Conservation (phyloP, 345 rosid genomes). For the Erodium maritimum region DNA sequence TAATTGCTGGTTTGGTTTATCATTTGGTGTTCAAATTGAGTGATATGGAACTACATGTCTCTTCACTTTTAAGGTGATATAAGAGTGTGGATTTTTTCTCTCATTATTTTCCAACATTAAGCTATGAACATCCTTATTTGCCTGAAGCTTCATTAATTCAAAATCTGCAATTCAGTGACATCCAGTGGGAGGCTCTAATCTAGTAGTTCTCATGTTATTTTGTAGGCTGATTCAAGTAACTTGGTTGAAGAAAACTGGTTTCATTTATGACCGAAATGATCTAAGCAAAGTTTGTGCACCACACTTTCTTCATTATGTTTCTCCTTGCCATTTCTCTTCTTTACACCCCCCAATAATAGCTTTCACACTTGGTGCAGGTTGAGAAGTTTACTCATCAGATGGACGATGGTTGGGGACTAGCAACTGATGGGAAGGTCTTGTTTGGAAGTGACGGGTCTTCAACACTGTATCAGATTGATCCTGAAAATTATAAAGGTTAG, state of each 20-base stretch:
- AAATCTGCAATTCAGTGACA: background rate
- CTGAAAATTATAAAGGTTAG: constrained; percentile 58
- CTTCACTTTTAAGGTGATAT: no score
- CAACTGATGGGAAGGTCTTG: constrained; percentile 73
- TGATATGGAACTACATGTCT: no score
- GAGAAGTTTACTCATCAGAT: constrained; percentile 57
- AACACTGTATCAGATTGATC: constrained; percentile 60
- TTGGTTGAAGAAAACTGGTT: constrained; percentile 80
- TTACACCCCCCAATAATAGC: background rate
- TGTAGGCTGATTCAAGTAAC: constrained; percentile 91
- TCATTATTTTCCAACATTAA: background rate
- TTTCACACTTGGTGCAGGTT: constrained; percentile 34
- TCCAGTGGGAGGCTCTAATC: constrained; percentile 12
- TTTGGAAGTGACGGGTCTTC: constrained; percentile 93
- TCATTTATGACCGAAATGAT: constrained; percentile 62
- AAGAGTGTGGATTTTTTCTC: background rate
- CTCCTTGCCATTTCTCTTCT: constrained; percentile 7
- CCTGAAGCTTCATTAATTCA: background rate
- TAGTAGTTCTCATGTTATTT: constrained; percentile 27
- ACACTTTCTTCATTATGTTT: constrained; percentile 9
- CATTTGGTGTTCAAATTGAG: background rate
- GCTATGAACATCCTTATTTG: background rate
- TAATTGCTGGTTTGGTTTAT: background rate
- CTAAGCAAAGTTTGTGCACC: constrained; percentile 68
- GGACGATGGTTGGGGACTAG: constrained; percentile 97